Evolutionary conservation across 306 rosid species (phyloP).

Genomic region (Neltuma alba): DNA sequence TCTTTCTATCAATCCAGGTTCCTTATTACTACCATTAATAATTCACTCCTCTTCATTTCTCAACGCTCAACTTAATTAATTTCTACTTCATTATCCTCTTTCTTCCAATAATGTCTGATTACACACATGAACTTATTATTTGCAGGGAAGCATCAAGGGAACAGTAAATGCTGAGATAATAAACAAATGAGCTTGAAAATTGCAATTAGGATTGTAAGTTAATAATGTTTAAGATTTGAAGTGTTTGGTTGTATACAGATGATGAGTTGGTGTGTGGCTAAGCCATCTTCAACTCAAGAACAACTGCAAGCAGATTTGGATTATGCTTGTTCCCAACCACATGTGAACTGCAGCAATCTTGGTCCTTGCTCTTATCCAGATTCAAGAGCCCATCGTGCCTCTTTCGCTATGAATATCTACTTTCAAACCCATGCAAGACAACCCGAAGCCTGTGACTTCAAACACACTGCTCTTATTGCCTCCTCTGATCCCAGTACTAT

Average conservation of each 20-base stretch:
- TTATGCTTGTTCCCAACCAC: neutral
- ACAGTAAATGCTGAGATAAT: no score
- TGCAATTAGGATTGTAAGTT: no score
- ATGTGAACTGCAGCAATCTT: neutral
- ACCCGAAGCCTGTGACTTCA: neutral
- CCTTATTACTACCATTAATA: neutral
- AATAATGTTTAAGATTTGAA: no score
- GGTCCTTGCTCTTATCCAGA: neutral
- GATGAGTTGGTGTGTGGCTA: neutral
- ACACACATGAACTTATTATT: neutral
- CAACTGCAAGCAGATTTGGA: neutral
- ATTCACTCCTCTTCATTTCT: neutral
- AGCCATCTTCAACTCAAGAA: neutral
- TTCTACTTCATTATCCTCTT: neutral
- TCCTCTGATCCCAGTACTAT: neutral
- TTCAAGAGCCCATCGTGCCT: neutral
- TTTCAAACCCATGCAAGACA: neutral
- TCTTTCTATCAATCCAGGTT: neutral
- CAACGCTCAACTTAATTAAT: neutral
- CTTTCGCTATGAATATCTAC: neutral
- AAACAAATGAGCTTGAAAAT: no score
- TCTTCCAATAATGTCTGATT: no score
- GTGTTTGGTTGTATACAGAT: no score
- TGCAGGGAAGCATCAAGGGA: neutral
- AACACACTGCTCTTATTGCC: neutral